phyloP scores from a whole-genome alignment of 2,329 filamentous ascomycete species.

The Phoma sp. region DNA sequence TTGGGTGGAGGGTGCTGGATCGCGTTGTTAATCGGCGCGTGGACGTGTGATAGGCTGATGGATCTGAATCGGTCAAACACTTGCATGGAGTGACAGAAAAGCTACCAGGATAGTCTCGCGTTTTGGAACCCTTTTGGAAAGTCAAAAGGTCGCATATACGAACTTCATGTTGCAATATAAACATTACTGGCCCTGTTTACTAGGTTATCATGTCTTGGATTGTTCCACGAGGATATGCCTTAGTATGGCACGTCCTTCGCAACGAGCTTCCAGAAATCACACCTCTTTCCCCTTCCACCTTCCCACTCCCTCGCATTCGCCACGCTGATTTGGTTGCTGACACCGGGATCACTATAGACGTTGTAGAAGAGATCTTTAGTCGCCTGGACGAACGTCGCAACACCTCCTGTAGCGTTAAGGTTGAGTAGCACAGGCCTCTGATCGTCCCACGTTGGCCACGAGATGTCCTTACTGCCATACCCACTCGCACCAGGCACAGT shows the following conservation, averaged over 20 bases:
- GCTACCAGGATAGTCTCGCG: too few relatives aligned
- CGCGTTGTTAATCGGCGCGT: too few relatives aligned
- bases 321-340: slow-evolving; percentile 38
- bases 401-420: slow-evolving; percentile 42
- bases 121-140: too few relatives aligned
- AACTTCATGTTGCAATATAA: too few relatives aligned
- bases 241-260: slow-evolving; percentile 37
- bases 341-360: slow-evolving; percentile 40
- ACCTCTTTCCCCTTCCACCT: slow-evolving; percentile 40
- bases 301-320: slow-evolving; percentile 42
- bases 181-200: too few relatives aligned
- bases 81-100: too few relatives aligned
- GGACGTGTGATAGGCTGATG: too few relatives aligned
- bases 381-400: slow-evolving; percentile 21
- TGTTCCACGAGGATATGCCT: neutral
- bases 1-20: too few relatives aligned
- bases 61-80: too few relatives aligned
- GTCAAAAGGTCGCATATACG: too few relatives aligned
- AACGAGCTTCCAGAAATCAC: slow-evolving; percentile 41
- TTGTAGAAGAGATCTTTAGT: slow-evolving; percentile 39
- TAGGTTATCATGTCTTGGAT: too few relatives aligned
- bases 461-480: slow-evolving; percentile 23
- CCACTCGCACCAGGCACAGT: slow-evolving; percentile 28
- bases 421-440: slow-evolving; percentile 31
- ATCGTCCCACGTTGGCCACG: slow-evolving; percentile 39